Evolutionary conservation across 2,329 filamentous ascomycete species (phyloP), one percentile per base, ranked within the genome.

Genomic region (Blumeria graminis): DNA sequence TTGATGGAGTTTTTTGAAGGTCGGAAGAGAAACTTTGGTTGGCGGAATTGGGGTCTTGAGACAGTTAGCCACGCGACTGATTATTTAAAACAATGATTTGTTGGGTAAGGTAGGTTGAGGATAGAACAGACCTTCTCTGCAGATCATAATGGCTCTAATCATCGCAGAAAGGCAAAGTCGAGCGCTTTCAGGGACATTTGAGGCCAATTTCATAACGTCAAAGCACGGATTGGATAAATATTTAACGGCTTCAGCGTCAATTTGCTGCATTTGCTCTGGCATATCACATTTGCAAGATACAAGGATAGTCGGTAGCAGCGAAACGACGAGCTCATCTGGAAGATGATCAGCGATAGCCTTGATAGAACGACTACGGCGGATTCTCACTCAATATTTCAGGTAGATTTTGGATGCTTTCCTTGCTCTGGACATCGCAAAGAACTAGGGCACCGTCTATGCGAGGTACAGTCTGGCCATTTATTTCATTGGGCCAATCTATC

Each of bases 231-330:
- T 76, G 62, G 84, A 85, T 61, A 77, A 72, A 53, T 76, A 70
- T 64, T 85, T 81, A 57, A 92, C 75, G 56, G 71, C 76, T 33
- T 79, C 74, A 13, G 82, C 77, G 64, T 90, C 80, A 57, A 93
- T 74, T 65, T 86, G 77, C 64, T 84, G 81, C 58, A 79, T 72
- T 57, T 77, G 75, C 60, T 82, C 77, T 52, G 82, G 80, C 55
- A 80, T 77, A 68, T 95, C 90, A 71, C 86, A 94, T 73, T 95
- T 95, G 68, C 82, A 90, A 56, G 87, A 86, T 55, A 93, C 85
- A 45, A 95, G 76, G 60, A 90, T 76, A 56, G 83, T 84, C 8
- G 89, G 87, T 41, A 94, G 70, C 28, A 76, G 75, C 16, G 83
- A 80, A 63, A 82, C 83, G 57, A 80, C 77, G 55, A 94, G 74